Percentiles rank a stretch among this genome's conserved stretches.
Conservation (phyloP, 139 green algal species). For the Picochlorum sp. region DNA sequence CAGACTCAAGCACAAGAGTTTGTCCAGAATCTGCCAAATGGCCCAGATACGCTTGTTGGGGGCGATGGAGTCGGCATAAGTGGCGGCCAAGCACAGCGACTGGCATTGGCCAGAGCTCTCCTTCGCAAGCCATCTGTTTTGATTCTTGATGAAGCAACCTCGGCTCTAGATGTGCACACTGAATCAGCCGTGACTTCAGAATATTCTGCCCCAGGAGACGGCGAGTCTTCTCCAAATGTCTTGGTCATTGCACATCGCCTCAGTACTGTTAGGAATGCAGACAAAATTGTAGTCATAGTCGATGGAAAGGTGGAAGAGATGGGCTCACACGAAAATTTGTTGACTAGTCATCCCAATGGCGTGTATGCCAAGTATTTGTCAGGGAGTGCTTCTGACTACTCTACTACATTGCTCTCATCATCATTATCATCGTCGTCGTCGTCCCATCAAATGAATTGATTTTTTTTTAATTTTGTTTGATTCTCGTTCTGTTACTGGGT, state of each 20-base stretch:
- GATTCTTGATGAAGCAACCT: slow-evolving; percentile 62
- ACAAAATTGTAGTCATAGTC: slow-evolving; percentile 18
- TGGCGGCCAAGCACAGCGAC: slow-evolving; percentile 55
- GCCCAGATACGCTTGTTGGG: slow-evolving; percentile 27
- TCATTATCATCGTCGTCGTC: no score
- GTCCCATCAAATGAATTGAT: no score
- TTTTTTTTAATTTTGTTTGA: no score
- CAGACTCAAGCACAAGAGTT: slow-evolving; percentile 55
- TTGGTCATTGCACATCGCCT: slow-evolving; percentile 36
- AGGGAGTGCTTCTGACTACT: not conserved
- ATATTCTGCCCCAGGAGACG: not conserved
- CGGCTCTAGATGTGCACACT: slow-evolving; percentile 40
- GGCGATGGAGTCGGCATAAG: slow-evolving; percentile 16
- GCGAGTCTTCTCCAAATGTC: not conserved
- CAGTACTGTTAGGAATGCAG: slow-evolving; percentile 11
- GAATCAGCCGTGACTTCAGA: slow-evolving; percentile 2
- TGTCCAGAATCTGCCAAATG: slow-evolving; percentile 22
- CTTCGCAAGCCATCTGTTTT: slow-evolving; percentile 36
- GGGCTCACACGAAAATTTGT: slow-evolving; percentile 6
- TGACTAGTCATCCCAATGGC: not conserved
- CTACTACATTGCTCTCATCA: no score
- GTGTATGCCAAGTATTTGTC: not conserved
- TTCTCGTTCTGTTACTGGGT: no score
- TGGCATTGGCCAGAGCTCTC: slow-evolving; percentile 57
- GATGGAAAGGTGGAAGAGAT: slow-evolving; percentile 13